Percentiles rank a stretch among this genome's conserved stretches.
Conservation (phyloP, 2,329 filamentous ascomycete genomes). For the Neofusicoccum sp. region DNA sequence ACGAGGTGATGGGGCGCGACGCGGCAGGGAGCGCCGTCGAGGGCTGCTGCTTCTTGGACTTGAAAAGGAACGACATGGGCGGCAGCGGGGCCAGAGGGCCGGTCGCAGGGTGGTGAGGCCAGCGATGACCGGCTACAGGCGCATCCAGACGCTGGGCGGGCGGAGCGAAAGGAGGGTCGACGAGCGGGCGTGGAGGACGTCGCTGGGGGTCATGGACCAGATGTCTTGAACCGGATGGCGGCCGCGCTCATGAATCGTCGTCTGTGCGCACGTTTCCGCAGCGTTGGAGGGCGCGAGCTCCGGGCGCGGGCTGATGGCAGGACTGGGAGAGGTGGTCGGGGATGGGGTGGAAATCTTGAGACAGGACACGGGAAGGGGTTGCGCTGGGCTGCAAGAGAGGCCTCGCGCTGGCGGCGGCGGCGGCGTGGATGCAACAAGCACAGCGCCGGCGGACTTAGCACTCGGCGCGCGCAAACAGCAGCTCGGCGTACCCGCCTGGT, state of each 20-base stretch:
- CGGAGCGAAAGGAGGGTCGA: constrained; percentile 10
- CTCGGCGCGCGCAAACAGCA: background rate
- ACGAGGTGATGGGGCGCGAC: constrained; percentile 56
- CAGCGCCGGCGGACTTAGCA: background rate
- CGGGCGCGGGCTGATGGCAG: background rate
- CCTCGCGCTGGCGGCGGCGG: background rate
- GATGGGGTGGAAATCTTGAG: constrained; percentile 10
- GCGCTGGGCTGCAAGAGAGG: constrained; percentile 11
- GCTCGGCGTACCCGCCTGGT: constrained; percentile 10
- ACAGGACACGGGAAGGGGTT: constrained; percentile 9
- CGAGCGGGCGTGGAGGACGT: background rate
- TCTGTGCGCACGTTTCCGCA: constrained; percentile 12
- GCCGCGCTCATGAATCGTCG: constrained; percentile 10
- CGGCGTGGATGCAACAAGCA: constrained; percentile 9
- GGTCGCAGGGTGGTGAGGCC: constrained; percentile 13
- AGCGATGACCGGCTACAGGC: constrained; percentile 13
- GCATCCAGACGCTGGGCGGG: constrained; percentile 18
- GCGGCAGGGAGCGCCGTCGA: constrained; percentile 51
- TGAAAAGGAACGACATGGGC: constrained; percentile 54
- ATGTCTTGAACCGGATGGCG: constrained; percentile 15
- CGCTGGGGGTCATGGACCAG: constrained; percentile 16
- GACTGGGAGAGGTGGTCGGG: constrained; percentile 4
- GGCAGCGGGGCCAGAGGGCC: constrained; percentile 2
- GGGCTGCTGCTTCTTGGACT: constrained; percentile 41
- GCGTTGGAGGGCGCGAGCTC: background rate